Percentiles rank a stretch among this genome's conserved stretches.
phyloP scores from a whole-genome alignment of 257 asterid species.

The Solanum ahanhuiri region DNA sequence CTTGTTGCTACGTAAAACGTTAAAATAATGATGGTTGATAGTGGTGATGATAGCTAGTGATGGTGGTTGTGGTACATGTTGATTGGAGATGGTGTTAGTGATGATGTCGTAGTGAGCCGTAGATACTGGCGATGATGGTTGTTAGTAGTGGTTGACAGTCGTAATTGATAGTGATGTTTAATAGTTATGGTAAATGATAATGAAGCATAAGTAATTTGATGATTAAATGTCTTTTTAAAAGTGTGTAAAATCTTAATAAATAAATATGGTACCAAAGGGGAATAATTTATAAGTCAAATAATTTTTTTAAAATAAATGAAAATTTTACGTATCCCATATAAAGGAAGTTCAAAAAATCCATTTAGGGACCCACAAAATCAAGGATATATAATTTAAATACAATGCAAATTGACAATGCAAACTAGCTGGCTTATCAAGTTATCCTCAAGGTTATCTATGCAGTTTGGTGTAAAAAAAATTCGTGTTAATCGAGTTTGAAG shows the following conservation, averaged over 20 bases:
- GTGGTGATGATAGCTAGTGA: background rate
- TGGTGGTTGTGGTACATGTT: background rate
- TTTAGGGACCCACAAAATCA: background rate
- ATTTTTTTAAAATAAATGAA: background rate
- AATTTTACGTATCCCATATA: background rate
- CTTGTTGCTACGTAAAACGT: too few species aligned
- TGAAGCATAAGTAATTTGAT: background rate
- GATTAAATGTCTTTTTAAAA: background rate
- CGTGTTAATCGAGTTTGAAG: too few species aligned
- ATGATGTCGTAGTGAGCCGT: background rate
- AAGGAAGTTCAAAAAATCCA: background rate
- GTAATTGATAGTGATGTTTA: fast-evolving
- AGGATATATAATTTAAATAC: background rate
- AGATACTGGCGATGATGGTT: background rate
- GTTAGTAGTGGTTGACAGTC: background rate
- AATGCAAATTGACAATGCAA: background rate
- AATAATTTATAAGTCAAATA: background rate
- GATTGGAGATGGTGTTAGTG: background rate
- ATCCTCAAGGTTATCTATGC: background rate
- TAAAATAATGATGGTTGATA: background rate
- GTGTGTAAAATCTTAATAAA: background rate
- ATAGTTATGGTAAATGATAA: background rate
- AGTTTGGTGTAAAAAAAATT: too few species aligned
- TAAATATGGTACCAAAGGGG: background rate
- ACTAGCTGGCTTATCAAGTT: background rate